phyloP scores from a whole-genome alignment of 768 basidiomycete genomes.

The Termitomyces sp. region DNA sequence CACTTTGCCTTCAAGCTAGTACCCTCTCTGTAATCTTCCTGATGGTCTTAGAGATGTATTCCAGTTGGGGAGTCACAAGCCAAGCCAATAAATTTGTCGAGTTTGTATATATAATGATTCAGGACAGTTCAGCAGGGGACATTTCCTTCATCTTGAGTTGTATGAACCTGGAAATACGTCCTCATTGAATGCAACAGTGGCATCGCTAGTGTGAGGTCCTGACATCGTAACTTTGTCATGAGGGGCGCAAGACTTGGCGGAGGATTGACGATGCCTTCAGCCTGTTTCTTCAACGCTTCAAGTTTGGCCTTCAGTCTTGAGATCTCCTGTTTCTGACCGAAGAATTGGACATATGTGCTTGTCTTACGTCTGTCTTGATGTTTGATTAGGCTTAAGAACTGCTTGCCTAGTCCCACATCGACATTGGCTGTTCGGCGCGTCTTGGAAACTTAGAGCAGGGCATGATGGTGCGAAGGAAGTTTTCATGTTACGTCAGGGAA shows the following conservation, averaged over 20 bases:
- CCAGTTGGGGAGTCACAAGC: no score
- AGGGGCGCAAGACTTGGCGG: not conserved
- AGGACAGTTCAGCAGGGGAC: not conserved
- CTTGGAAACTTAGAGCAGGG: not conserved
- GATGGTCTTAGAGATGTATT: no score
- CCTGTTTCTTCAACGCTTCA: not conserved
- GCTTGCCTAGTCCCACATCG: not conserved
- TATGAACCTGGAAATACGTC: not conserved
- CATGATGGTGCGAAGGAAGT: not conserved
- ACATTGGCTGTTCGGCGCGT: not conserved
- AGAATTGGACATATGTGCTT: not conserved
- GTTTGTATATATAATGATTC: no score
- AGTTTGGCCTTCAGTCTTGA: not conserved
- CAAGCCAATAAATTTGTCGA: no score
- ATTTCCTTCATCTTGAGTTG: not conserved
- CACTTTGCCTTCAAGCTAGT: no score
- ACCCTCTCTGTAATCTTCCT: no score
- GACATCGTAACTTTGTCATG: not conserved
- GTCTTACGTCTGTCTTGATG: conserved; percentile 8
- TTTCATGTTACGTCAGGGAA: conserved; percentile 8
- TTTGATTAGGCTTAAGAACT: not conserved
- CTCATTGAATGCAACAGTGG: not conserved
- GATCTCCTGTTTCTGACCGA: not conserved
- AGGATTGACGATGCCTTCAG: not conserved
- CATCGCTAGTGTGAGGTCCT: not conserved